phyloP scores from a whole-genome alignment of 352 stramenopile genomes.

The Pythium grandisporangium region DNA sequence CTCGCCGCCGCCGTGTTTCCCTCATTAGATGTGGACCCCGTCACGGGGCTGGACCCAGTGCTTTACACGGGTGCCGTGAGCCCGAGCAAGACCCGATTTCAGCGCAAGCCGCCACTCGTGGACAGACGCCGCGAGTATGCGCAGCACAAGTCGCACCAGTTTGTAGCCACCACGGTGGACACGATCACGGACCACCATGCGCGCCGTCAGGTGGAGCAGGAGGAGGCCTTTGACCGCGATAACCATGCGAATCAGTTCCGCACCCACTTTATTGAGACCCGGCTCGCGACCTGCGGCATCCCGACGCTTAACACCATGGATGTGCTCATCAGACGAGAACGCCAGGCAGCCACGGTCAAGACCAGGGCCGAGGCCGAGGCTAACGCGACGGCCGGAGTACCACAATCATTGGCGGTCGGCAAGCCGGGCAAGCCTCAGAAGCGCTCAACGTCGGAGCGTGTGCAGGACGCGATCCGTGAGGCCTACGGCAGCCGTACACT shows the following conservation, averaged over 20 bases:
- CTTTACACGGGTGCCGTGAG: constrained; percentile 23
- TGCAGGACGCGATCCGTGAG: constrained; percentile 31
- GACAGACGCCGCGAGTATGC: constrained; percentile 47
- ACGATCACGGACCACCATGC: constrained; percentile 36
- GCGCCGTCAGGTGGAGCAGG: constrained; percentile 30
- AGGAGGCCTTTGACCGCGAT: constrained; percentile 43
- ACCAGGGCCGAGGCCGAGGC: no score
- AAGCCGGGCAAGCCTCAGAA: constrained; percentile 6
- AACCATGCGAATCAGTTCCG: constrained; percentile 25
- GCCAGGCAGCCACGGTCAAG: constrained; percentile 11
- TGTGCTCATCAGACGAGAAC: constrained; percentile 41
- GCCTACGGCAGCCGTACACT: constrained; percentile 46
- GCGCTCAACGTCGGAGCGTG: constrained; percentile 9
- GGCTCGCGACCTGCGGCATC: constrained; percentile 46
- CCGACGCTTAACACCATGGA: constrained; percentile 59
- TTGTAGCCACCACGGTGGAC: constrained; percentile 35
- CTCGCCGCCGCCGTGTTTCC: no score
- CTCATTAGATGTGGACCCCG: constrained; percentile 14
- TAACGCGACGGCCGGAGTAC: no score
- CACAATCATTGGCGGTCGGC: no score
- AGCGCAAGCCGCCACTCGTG: constrained; percentile 45
- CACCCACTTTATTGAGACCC: constrained; percentile 44
- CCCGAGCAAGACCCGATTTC: constrained; percentile 16
- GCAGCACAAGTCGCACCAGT: constrained; percentile 26
- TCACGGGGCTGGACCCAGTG: constrained; percentile 25